Conservation (phyloP, 2,329 filamentous ascomycete genomes). For the Cyclaneusma minus region DNA sequence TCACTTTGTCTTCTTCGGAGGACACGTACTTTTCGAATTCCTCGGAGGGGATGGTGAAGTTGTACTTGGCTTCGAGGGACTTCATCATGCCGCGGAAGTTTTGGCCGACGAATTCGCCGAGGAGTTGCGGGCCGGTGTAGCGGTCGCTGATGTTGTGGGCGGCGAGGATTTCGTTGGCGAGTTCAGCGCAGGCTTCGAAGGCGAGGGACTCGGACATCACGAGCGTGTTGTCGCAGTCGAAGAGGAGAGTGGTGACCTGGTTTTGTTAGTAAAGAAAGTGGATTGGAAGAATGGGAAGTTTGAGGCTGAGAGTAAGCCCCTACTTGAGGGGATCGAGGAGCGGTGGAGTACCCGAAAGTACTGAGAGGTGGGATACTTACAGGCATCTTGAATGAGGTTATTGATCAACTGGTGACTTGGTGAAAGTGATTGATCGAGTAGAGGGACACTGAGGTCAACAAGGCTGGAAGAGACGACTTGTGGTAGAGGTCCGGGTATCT, state of each 20-base stretch:
- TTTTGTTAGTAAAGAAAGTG: no score
- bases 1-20: constrained; percentile 70
- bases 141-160: constrained; percentile 44
- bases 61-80: constrained; percentile 59
- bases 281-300: no score
- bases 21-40: constrained; percentile 63
- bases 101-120: constrained; percentile 79
- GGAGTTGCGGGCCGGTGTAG: constrained; percentile 67
- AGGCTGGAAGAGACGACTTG: no score
- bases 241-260: constrained; percentile 55
- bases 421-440: no score
- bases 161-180: constrained; percentile 73
- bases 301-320: no score
- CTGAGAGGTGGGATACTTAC: no score
- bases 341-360: no score
- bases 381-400: no score
- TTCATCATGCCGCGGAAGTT: constrained; percentile 90
- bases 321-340: no score
- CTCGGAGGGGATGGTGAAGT: constrained; percentile 50
- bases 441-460: no score
- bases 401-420: no score
- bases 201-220: constrained; percentile 82
- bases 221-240: constrained; percentile 83
- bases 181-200: constrained; percentile 79
- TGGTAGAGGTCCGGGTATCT: no score